These are phyloP conservation scores for Torulaspora franciscae DNA, from an alignment of 805 yeast species.

Conservation along the genomic window DNA sequence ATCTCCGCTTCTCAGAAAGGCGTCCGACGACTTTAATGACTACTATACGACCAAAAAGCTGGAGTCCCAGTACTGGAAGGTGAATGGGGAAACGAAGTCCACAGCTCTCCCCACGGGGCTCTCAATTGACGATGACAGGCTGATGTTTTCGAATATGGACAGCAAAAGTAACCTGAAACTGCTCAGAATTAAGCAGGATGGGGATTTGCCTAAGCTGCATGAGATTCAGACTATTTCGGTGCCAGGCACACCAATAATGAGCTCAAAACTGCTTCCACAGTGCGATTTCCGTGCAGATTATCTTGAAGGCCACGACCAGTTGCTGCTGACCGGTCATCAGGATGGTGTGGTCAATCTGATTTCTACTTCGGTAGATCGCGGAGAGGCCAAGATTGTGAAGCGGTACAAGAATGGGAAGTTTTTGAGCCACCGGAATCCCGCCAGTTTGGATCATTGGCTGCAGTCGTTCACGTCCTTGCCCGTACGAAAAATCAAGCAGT, in stretches of 20 bases:
- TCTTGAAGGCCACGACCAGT: constrained; percentile 15
- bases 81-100: constrained; percentile 7
- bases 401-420: constrained; percentile 76
- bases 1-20: constrained; percentile 26
- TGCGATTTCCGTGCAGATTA: constrained; percentile 10
- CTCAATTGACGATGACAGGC: constrained; percentile 14
- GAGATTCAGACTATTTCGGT: constrained; percentile 26
- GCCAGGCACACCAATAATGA: constrained; percentile 24
- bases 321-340: constrained; percentile 65
- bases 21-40: constrained; percentile 30
- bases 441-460: constrained; percentile 16
- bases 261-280: constrained; percentile 15
- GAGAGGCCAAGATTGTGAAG: constrained; percentile 67
- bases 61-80: constrained; percentile 26
- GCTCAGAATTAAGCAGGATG: constrained; percentile 9
- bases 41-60: constrained; percentile 27
- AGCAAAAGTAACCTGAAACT: constrained; percentile 20
- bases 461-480: constrained; percentile 16
- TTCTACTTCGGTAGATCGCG: constrained; percentile 44
- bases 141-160: constrained; percentile 20
- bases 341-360: constrained; percentile 72
- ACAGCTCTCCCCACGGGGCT: constrained; percentile 13
- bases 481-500: constrained; percentile 20
- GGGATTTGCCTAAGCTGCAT: constrained; percentile 11
- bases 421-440: constrained; percentile 33